Evolutionary conservation across 2,329 filamentous ascomycete genomes (phyloP), one percentile per base, ranked within the genome.

Genomic region (Niveomyces coronatus): DNA sequence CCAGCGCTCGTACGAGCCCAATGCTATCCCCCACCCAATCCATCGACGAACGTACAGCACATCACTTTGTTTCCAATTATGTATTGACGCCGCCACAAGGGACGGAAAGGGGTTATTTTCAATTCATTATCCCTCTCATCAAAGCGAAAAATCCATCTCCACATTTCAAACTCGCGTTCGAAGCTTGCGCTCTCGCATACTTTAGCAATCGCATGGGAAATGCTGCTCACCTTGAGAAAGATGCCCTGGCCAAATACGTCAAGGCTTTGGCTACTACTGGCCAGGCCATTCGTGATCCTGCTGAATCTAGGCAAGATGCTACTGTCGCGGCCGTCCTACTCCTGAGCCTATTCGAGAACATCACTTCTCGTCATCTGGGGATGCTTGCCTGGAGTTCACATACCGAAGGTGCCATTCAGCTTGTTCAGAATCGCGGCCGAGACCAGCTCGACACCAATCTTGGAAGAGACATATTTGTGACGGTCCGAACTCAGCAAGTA

Each of bases 311-410:
- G 42, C 58, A 66, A n/a, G 76, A 81, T 49, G 62, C 64, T 10
- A 78, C 75, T 0, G 49, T 81, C 10, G 75, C 71, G 3, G 65
- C 75, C 1, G 73, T 80, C 13, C 55, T 81, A 22, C 56, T 80
- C 41, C 52, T 81, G 18, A 71, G 74, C 0, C 58, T 79, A 16
- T 81, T 75, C 43, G 76, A 80, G 56, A 73, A 66, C 39, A 76
- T 79, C 31, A 68, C 68, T 1, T 68, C 71, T 10, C 70, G 67
- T 41, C 65, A 71, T 37, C 56, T 71, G 35, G 70, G 67, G 23
- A 68, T 70, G 50, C 58, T 69, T 39, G 72, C 74, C 2, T 80
- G 76, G 76, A 73, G 72, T 4, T 74, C 74, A 9, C 76, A 80
- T 47, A 68, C 74, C n/a, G 71, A 78, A 43, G 76, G 74, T 3